Percentiles rank a stretch among this genome's conserved stretches.
These are phyloP conservation scores for Amphicarpaea edgeworthii DNA, from an alignment of 306 rosid genomes.

Conservation along the genomic window DNA sequence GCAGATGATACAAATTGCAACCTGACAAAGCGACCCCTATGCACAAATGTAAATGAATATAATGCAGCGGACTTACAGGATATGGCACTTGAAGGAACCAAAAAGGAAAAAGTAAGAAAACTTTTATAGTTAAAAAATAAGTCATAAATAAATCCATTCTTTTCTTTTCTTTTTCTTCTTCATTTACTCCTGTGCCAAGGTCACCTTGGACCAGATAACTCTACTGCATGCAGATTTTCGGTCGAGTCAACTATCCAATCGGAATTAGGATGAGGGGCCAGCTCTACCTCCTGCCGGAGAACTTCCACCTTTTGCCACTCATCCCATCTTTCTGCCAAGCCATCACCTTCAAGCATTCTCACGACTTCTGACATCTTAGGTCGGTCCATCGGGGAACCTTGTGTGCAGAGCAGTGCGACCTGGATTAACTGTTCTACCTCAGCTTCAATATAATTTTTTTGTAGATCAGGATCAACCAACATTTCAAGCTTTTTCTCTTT, in stretches of 20 bases:
- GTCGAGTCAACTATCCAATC: slow-evolving; percentile 98
- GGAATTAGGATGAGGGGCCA: slow-evolving; percentile 86
- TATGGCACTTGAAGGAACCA: slow-evolving; percentile 48
- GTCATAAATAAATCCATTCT: slow-evolving; percentile 57
- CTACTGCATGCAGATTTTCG: slow-evolving; percentile 95
- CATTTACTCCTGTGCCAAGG: slow-evolving; percentile 52
- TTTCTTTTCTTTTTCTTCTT: slow-evolving; percentile 30
- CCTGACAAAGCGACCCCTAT: slow-evolving; percentile 76
- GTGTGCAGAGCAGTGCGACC: slow-evolving; percentile 97
- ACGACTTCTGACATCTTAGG: slow-evolving; percentile 99
- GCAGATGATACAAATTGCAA: slow-evolving; percentile 69
- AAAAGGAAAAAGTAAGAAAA: slow-evolving; percentile 38
- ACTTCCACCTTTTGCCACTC: slow-evolving; percentile 99
- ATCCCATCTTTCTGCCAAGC: slow-evolving; percentile 98
- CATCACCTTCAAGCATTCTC: slow-evolving; percentile 98
- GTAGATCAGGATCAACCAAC: slow-evolving; percentile 98
- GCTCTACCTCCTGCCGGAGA: slow-evolving; percentile 89
- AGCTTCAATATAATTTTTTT: slow-evolving; percentile 76
- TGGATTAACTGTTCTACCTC: slow-evolving; percentile 99
- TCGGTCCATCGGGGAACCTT: slow-evolving; percentile 94
- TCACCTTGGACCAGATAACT: slow-evolving; percentile 99
- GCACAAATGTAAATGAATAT: slow-evolving; percentile 88
- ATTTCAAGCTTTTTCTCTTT: slow-evolving; percentile 91
- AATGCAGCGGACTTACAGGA: slow-evolving; percentile 68
- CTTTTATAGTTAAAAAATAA: slow-evolving; percentile 60